Evolutionary conservation across 495 filamentous ascomycete species (phyloP), one percentile per base, ranked within the genome.

Genomic region (Lophiostoma macrostomum): DNA sequence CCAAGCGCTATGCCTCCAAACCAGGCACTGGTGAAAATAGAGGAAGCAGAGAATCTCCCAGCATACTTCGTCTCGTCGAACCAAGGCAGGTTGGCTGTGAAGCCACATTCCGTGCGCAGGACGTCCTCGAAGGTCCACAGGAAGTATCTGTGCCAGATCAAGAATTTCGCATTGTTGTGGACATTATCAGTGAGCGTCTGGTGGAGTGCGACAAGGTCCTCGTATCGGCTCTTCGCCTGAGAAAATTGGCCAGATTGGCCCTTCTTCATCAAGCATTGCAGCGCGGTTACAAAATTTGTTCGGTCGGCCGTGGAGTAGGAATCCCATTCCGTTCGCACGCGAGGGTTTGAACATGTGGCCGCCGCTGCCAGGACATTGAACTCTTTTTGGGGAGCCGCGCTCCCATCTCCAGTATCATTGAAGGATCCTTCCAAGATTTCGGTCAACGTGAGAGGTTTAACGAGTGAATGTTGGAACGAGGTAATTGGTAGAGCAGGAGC

Each of bases 131-230:
- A 58, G 5, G 55, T 18, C 55, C 55, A 58, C 5, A 58, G 6
- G 27, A 34, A 50, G 42, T 58, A 58, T 25, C 55, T 38, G 41
- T 58, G 55, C 55, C 55, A 58, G 41, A 58, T 11, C 40, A 58
- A 31, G 55, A 58, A 58, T 32, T 58, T 58, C n/a, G 39, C n/a
- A 42, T 58, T 58, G 12, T 34, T 40, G 29, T 58, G 55, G 0
- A 58, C 55, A 25, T 58, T 58, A 25, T 40, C 47, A 5, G 55
- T 58, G 20, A 52, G 48, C 14, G 14, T 19, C 34, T 58, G 55
- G 41, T 58, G 55, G 47, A 58, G 29, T 3, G 55, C 47, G 16
- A 58, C 55, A 13, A 53, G 19, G 28, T 58, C 55, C 36, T 58
- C 55, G 25, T 58, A 58, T 2, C 47, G 47, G 23, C 46, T 58